Evolutionary conservation across 2,329 filamentous ascomycete genomes (phyloP).

Genomic region (Zymoseptoria brevis): DNA sequence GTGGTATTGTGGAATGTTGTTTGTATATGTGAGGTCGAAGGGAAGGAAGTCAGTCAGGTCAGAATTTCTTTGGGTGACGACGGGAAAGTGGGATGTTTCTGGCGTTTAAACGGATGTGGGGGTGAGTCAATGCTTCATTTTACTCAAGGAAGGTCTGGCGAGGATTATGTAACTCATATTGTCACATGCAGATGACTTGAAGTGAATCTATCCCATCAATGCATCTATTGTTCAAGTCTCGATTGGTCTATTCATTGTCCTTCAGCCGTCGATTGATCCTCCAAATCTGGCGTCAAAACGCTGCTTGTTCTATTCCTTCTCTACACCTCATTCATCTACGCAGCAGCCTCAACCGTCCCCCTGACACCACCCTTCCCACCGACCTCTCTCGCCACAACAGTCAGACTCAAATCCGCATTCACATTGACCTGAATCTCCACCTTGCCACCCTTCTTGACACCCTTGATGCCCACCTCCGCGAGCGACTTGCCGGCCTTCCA

Average conservation of each 20-base stretch:
- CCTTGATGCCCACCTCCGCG: slow-evolving; percentile 77
- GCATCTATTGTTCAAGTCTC: not conserved
- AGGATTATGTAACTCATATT: not conserved
- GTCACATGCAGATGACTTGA: not conserved
- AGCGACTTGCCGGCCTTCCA: slow-evolving; percentile 82
- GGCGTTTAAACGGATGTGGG: not conserved
- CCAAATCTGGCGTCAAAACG: not conserved
- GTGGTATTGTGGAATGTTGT: not conserved
- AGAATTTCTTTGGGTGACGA: not conserved
- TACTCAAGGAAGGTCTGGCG: not conserved
- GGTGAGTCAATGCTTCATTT: not conserved
- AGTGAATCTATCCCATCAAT: not conserved
- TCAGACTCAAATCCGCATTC: slow-evolving; percentile 67
- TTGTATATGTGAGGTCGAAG: too few relatives aligned
- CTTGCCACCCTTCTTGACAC: slow-evolving; percentile 79
- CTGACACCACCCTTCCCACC: slow-evolving; percentile 79
- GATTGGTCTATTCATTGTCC: not conserved
- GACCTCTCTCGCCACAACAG: slow-evolving; percentile 74
- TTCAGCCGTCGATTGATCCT: not conserved
- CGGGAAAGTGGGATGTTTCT: not conserved
- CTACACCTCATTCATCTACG: not conserved
- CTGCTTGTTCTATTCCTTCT: not conserved
- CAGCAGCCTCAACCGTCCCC: slow-evolving; percentile 44
- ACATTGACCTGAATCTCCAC: slow-evolving; percentile 93
- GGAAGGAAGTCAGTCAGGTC: not conserved